A percentile compares a stretch with the other conserved stretches of the same genome.
phyloP scores from a whole-genome alignment of 2,329 filamentous ascomycete species.

The Ophidiomyces ophidiicola region DNA sequence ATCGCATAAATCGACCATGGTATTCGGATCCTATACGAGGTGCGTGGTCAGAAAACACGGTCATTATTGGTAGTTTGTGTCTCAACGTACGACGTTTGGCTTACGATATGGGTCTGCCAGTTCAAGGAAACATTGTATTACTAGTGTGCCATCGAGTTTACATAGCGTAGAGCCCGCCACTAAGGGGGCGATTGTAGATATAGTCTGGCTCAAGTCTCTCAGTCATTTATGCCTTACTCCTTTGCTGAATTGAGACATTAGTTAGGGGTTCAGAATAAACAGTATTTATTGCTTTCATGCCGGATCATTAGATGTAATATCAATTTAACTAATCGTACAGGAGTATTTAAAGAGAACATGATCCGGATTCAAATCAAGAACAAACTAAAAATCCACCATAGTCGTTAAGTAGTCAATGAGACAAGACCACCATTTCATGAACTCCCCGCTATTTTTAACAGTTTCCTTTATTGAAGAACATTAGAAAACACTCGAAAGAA shows the following conservation, averaged over 20 bases:
- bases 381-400: constrained; percentile 4
- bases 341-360: constrained; percentile 5
- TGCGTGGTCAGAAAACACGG: neutral
- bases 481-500: neutral
- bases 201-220: too few relatives aligned
- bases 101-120: too few relatives aligned
- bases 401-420: neutral
- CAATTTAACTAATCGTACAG: constrained; percentile 11
- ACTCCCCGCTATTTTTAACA: constrained; percentile 9
- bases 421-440: neutral
- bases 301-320: neutral
- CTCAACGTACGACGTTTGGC: too few relatives aligned
- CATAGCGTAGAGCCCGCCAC: too few relatives aligned
- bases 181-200: too few relatives aligned
- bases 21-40: neutral
- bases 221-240: too few relatives aligned
- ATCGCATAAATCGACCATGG: neutral
- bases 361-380: neutral
- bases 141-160: too few relatives aligned
- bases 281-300: neutral
- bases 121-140: too few relatives aligned
- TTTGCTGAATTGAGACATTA: neutral
- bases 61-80: neutral
- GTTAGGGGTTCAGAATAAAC: neutral
- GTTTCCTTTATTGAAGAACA: neutral